Base-by-base conservation (phyloP, 2,329 filamentous ascomycete species). In the Lachnellula arida region DNA sequence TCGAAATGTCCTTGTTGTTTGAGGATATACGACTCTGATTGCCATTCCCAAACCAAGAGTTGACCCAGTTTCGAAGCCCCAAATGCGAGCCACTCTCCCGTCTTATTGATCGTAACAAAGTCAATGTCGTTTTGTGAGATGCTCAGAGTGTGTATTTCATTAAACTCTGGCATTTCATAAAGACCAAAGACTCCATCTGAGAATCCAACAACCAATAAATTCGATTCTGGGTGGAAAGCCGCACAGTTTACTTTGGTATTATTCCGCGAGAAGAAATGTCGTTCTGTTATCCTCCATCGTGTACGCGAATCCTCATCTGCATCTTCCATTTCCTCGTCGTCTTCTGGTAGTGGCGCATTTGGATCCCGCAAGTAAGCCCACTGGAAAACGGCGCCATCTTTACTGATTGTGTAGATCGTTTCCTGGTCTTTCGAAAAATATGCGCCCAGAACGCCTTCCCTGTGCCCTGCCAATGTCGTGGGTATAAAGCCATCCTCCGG, bases 1-100 rank as follows among this genome's bases (percentile, higher is more conserved):
- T 99, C 94, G 62, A 96, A 92, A 73, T 99, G 94, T 0, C 93
- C 94, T 72, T 97, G 94, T 69, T 99, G 94, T 74, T 99, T 99
- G 48, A 99, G 78, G 56, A 99, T 95, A 72, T 99, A 99, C 5
- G 93, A 97, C 73, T 99, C 95, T 0, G 94, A 99, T 70, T 97
- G 93, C 92, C 95, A 99, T 72, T 99, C 94, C 94, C 94, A 99
- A 4, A 99, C 94, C 4, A 99, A 76, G n/a, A 99, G 78, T 70
- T 99, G 94, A 0, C 95, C 95, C 5, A 96, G 80, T 67, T 95
- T 95, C 2, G 94, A 96, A 0, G 95, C 94, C 14, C 93, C 94
- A 71, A 99, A 97, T 0, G 95, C 95, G 22, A 99, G 77, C 94
- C 94, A 99, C 75, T 97, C 93, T 51, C 94, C 94, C 34, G 87